phyloP scores from a whole-genome alignment of 2,329 filamentous ascomycete genomes.

The Aspergillus tanneri region DNA sequence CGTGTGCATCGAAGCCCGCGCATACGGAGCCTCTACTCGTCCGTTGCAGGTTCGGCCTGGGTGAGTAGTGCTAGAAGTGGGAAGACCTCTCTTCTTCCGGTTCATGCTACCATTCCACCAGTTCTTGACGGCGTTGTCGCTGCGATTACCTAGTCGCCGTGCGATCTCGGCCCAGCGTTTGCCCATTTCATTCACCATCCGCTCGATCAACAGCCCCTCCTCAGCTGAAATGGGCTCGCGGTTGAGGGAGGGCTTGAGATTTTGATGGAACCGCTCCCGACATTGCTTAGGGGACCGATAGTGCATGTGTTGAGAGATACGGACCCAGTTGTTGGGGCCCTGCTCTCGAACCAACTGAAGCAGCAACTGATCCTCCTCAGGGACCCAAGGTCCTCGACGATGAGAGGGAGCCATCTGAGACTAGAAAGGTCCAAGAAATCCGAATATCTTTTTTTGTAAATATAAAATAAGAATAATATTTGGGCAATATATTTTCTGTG shows the following conservation, averaged over 20 bases:
- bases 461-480: background rate
- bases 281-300: constrained; percentile 91
- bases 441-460: background rate
- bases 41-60: constrained; percentile 36
- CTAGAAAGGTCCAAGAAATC: background rate
- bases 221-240: constrained; percentile 70
- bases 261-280: constrained; percentile 90
- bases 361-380: constrained; percentile 69
- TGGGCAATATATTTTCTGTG: too few relatives aligned
- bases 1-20: constrained; percentile 29
- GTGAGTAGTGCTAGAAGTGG: constrained; percentile 36
- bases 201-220: constrained; percentile 72
- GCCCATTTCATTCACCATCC: constrained; percentile 72
- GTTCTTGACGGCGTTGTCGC: constrained; percentile 95
- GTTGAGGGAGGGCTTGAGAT: constrained; percentile 74
- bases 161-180: constrained; percentile 95
- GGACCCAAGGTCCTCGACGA: constrained; percentile 80
- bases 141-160: constrained; percentile 74
- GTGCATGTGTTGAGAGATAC: constrained; percentile 72
- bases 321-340: constrained; percentile 85
- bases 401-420: constrained; percentile 50
- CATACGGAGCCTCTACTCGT: constrained; percentile 42
- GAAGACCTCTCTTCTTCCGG: constrained; percentile 59
- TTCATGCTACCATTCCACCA: constrained; percentile 97
- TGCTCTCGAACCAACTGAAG: constrained; percentile 68